A percentile compares a stretch with the other conserved stretches of the same genome.
Conservation (phyloP, 2,329 filamentous ascomycete genomes). For the Tolypocladium tundrense region DNA sequence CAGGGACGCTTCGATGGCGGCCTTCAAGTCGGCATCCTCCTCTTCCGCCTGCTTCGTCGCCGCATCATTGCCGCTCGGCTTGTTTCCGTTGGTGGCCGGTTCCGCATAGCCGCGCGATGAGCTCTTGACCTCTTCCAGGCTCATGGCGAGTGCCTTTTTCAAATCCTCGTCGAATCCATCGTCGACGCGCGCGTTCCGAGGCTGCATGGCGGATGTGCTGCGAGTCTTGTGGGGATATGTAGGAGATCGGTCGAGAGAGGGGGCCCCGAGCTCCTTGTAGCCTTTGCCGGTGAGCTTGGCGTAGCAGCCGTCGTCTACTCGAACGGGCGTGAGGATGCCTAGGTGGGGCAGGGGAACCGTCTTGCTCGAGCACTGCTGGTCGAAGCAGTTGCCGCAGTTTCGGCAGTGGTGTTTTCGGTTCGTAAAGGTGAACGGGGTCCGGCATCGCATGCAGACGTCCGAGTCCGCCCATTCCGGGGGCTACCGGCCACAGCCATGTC, state of each 20-base stretch:
- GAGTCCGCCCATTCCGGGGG: conserved; percentile 97
- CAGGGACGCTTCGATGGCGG: conserved; percentile 88
- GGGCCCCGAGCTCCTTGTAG: conserved; percentile 25
- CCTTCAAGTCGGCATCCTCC: conserved; percentile 86
- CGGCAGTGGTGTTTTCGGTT: conserved; percentile 98
- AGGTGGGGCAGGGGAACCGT: conserved; percentile 80
- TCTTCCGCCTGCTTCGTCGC: conserved; percentile 54
- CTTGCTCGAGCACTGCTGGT: conserved; percentile 89
- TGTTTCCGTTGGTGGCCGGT: conserved; percentile 31
- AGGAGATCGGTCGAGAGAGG: conserved; percentile 35
- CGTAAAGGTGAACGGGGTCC: conserved; percentile 91
- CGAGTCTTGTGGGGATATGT: conserved; percentile 52
- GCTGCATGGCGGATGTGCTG: conserved; percentile 66
- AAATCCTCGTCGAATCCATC: conserved; percentile 91
- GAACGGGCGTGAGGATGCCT: conserved; percentile 80
- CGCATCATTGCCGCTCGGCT: conserved; percentile 23
- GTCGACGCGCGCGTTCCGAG: conserved; percentile 77
- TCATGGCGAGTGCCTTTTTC: conserved; percentile 92
- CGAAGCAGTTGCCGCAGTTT: conserved; percentile 96
- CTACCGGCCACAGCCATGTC: conserved; percentile 27
- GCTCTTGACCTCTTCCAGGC: conserved; percentile 80
- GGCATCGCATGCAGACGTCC: conserved; percentile 96
- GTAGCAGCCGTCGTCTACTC: conserved; percentile 94
- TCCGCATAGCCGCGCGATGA: conserved; percentile 65
- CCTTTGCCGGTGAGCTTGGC: conserved; percentile 72